Conservation (phyloP, 2,329 filamentous ascomycete species). For the Colletotrichum cereale region DNA sequence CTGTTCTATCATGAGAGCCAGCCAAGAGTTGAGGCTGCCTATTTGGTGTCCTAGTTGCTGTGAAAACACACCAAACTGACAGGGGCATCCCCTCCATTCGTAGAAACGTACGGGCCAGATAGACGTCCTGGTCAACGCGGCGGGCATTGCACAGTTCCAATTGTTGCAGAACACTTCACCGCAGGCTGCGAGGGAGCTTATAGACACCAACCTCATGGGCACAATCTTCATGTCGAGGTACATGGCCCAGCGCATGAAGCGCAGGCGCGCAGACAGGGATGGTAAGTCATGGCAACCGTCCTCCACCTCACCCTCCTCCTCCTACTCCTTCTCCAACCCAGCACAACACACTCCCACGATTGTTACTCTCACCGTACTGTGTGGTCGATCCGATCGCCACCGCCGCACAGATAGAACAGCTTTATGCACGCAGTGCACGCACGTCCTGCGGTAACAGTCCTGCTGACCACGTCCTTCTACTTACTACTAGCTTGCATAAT, state of each 20-base stretch:
- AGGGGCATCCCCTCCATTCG: not conserved
- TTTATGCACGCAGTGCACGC: conserved; percentile 12
- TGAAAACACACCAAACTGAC: conserved; percentile 18
- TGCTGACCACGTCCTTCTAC: conserved; percentile 25
- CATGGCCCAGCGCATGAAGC: conserved; percentile 62
- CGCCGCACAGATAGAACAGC: conserved; percentile 10
- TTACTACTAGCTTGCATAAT: conserved; percentile 76
- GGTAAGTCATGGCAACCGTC: conserved; percentile 43
- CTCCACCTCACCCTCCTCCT: not conserved
- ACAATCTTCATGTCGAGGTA: conserved; percentile 73
- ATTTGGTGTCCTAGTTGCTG: not conserved
- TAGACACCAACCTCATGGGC: conserved; percentile 78
- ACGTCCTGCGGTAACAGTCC: conserved; percentile 8
- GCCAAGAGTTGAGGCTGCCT: not conserved
- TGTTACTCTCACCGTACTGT: conserved; percentile 14
- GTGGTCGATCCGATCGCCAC: conserved; percentile 21
- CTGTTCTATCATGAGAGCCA: not conserved
- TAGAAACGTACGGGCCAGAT: conserved; percentile 44
- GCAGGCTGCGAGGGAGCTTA: conserved; percentile 65
- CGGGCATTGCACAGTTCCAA: conserved; percentile 76
- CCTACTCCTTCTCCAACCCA: not conserved
- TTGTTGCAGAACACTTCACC: conserved; percentile 70
- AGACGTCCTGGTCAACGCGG: conserved; percentile 82
- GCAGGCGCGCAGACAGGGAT: conserved; percentile 41
- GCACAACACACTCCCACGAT: not conserved